Evolutionary conservation across 305 asterid species (phyloP), one percentile per base, ranked within the genome.

Genomic region (Rubia occidens): DNA sequence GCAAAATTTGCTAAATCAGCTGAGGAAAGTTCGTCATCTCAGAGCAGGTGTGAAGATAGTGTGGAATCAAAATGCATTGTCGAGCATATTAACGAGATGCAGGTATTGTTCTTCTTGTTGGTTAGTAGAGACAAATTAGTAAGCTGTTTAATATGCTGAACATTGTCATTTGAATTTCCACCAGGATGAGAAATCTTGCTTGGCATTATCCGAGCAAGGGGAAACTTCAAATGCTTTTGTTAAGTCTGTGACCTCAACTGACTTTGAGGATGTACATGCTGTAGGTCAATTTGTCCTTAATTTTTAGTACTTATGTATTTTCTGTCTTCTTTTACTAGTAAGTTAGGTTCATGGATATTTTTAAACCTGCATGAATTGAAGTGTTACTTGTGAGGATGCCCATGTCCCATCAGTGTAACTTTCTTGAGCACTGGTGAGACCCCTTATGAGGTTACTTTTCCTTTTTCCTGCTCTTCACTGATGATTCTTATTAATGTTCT

Each of bases 11-110:
- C 78, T 67, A 75, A 80, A 54, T 70, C 75, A 71, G 81, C 70
- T 63, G 87, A 69, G 80, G 85, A 82, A 60, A 71, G 78, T 56
- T 70, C 82, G 11, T 64, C 77, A 69, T 80, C 88, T 45, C 82
- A 72, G 70, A 73, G 77, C 51, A 79, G 76, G 78, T 72, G 61
- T 76, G 71, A 63, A 65, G 86, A 81, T 72, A 75, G 59, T 79
- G 55, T 60, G 60, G 85, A 65, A 61, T 75, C 79, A 35, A 72
- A 77, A 10, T 79, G 81, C 64, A 75, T 79, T 75, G 62, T 64
- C 17, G 74, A 74, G 60, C 77, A 78, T 74, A 79, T 61, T 68
- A 74, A 72, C 64, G 81, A 78, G 68, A 75, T 60, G 67, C 89
- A 85, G 91, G 90, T 87, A 76, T 64, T 40, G 17, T 20, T 67